Evolutionary conservation across 1,284 basidiomycete species (phyloP).

Genomic region (Schizopora paradoxa): DNA sequence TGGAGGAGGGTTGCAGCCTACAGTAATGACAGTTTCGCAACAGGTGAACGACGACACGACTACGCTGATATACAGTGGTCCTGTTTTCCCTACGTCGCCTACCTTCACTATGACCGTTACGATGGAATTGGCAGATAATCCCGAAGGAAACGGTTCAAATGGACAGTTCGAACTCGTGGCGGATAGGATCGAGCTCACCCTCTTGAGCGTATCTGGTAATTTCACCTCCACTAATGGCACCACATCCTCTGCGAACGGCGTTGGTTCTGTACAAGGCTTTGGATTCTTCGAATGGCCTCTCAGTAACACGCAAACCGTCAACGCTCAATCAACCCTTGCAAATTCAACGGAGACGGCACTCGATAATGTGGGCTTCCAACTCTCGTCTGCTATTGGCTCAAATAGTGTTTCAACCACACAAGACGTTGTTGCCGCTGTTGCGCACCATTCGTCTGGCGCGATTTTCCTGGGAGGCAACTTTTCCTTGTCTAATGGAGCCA

Average conservation of each 20-base stretch:
- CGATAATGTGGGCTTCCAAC: conserved; percentile 56
- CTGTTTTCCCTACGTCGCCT: conserved; percentile 68
- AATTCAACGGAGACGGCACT: conserved; percentile 71
- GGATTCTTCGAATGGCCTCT: conserved; percentile 81
- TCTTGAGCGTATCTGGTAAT: conserved; percentile 52
- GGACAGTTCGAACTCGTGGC: conserved; percentile 78
- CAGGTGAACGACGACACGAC: conserved; percentile 61
- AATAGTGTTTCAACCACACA: conserved; percentile 30
- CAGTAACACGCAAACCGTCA: conserved; percentile 34
- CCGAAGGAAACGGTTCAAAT: conserved; percentile 53
- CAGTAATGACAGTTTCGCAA: conserved; percentile 69
- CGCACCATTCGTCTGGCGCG: conserved; percentile 55
- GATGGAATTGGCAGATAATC: conserved; percentile 60
- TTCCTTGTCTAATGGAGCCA: conserved; percentile 55
- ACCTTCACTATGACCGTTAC: conserved; percentile 72
- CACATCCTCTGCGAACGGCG: conserved; percentile 28
- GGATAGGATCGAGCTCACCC: conserved; percentile 67
- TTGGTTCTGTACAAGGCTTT: conserved; percentile 43
- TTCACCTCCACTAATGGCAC: conserved; percentile 30
- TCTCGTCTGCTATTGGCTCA: conserved; percentile 53
- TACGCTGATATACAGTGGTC: conserved; percentile 74
- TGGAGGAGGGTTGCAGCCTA: conserved; percentile 57
- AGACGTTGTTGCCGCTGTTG: conserved; percentile 50
- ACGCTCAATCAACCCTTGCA: conserved; percentile 55
- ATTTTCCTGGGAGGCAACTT: conserved; percentile 82